These are phyloP conservation scores for Paecilomyces fulvus DNA, from an alignment of 2,329 filamentous ascomycete genomes.

Conservation along the genomic window DNA sequence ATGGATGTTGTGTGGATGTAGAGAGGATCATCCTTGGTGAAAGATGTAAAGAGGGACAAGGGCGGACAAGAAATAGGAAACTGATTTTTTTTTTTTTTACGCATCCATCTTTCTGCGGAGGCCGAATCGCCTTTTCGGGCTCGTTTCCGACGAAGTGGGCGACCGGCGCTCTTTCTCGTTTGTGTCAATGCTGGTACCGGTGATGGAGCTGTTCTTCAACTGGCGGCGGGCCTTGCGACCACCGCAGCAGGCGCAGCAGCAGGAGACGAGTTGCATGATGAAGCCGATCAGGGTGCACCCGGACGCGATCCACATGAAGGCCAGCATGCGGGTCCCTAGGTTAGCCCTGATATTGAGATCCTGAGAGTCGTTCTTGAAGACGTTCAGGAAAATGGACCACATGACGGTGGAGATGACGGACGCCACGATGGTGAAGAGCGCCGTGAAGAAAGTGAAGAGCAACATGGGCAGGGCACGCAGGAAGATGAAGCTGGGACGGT, in stretches of 20 bases:
- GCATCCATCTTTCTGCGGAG: not conserved
- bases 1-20: not conserved
- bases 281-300: conserved; percentile 61
- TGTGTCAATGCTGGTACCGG: not conserved
- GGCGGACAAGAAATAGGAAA: not conserved
- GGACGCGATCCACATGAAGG: conserved; percentile 80
- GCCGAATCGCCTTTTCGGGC: not conserved
- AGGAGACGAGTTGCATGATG: conserved; percentile 64
- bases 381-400: conserved; percentile 71
- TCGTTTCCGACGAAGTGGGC: not conserved
- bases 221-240: conserved; percentile 29
- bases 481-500: conserved; percentile 27
- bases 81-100: not conserved
- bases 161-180: not conserved
- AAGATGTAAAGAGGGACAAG: not conserved
- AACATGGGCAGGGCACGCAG: conserved; percentile 57
- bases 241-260: conserved; percentile 55
- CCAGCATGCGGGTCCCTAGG: conserved; percentile 68
- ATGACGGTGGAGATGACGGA: conserved; percentile 73
- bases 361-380: conserved; percentile 57
- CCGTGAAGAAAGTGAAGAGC: conserved; percentile 58
- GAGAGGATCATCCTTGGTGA: not conserved
- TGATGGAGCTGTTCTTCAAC: conserved; percentile 7
- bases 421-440: conserved; percentile 60
- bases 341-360: conserved; percentile 68